These are phyloP conservation scores for Cutaneotrichosporon spelunceum DNA, from an alignment of 1,284 basidiomycete species.

Conservation along the genomic window DNA sequence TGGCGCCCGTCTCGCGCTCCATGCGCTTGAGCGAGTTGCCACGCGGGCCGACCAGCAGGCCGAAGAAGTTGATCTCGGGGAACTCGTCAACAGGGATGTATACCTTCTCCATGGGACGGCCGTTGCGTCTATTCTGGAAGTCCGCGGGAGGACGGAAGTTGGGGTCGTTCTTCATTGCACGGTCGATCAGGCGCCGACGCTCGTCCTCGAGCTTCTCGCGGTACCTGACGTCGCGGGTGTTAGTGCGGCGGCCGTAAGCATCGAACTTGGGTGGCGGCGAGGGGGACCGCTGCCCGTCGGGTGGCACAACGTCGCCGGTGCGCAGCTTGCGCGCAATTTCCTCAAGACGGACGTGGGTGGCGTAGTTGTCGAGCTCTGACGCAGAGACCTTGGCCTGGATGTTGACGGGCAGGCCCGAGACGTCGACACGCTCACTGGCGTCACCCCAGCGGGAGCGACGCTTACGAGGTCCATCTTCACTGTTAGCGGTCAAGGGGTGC, in stretches of 20 bases:
- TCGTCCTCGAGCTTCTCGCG: conserved; percentile 98
- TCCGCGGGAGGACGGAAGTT: conserved; percentile 96
- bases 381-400: conserved; percentile 89
- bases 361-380: conserved; percentile 90
- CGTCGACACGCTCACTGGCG: conserved; percentile 68
- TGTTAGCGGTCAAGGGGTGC: not conserved
- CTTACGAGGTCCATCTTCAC: conserved; percentile 76
- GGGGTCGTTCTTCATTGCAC: conserved; percentile 94
- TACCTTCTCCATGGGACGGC: conserved; percentile 92
- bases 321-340: conserved; percentile 95
- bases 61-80: conserved; percentile 99
- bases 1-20: conserved; percentile 96
- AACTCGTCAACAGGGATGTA: conserved; percentile 99
- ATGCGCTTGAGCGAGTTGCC: conserved; percentile 99
- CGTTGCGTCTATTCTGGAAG: conserved; percentile 71
- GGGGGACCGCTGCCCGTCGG: conserved; percentile 88
- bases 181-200: conserved; percentile 86
- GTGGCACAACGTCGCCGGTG: conserved; percentile 90
- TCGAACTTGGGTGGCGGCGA: conserved; percentile 98
- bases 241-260: conserved; percentile 91
- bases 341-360: conserved; percentile 88
- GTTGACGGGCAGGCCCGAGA: conserved; percentile 84
- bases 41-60: conserved; percentile 93
- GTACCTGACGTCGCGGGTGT: conserved; percentile 97
- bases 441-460: conserved; percentile 95